Conservation (phyloP, 345 rosid species). For the Gynandropsis gynandra region DNA sequence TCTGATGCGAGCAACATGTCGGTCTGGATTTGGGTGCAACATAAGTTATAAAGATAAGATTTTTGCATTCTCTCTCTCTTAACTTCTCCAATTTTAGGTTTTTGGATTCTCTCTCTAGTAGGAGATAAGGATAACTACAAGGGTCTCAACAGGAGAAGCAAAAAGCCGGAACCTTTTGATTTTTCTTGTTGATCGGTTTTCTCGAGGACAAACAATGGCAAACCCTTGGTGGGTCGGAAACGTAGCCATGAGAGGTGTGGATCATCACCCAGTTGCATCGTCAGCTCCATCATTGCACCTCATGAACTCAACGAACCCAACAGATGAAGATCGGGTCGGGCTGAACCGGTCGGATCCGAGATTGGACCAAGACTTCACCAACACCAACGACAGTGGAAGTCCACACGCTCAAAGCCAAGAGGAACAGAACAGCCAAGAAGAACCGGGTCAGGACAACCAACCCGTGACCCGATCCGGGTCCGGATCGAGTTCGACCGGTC, state of each 20-base stretch:
- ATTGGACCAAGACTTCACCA: constrained; percentile 52
- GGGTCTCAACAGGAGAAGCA: not conserved
- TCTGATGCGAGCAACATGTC: constrained; percentile 33
- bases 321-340: constrained; percentile 24
- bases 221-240: constrained; percentile 87
- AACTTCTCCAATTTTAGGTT: not conserved
- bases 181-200: too few species aligned
- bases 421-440: constrained; percentile 45
- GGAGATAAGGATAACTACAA: constrained; percentile 16
- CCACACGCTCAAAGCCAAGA: constrained; percentile 38
- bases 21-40: constrained; percentile 25
- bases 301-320: constrained; percentile 27
- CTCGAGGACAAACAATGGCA: constrained; percentile 41
- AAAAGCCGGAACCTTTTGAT: not conserved
- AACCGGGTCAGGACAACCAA: constrained; percentile 20
- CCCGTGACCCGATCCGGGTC: constrained; percentile 21
- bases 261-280: constrained; percentile 33
- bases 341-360: constrained; percentile 35
- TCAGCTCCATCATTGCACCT: constrained; percentile 43
- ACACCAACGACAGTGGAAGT: constrained; percentile 33
- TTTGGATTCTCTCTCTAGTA: not conserved
- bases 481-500: constrained; percentile 40
- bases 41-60: constrained; percentile 27
- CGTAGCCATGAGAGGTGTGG: constrained; percentile 58
- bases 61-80: constrained; percentile 21